A percentile compares a stretch with the other conserved stretches of the same genome.
Conservation (phyloP, 208 protist genomes). For the Leishmania arabica region DNA sequence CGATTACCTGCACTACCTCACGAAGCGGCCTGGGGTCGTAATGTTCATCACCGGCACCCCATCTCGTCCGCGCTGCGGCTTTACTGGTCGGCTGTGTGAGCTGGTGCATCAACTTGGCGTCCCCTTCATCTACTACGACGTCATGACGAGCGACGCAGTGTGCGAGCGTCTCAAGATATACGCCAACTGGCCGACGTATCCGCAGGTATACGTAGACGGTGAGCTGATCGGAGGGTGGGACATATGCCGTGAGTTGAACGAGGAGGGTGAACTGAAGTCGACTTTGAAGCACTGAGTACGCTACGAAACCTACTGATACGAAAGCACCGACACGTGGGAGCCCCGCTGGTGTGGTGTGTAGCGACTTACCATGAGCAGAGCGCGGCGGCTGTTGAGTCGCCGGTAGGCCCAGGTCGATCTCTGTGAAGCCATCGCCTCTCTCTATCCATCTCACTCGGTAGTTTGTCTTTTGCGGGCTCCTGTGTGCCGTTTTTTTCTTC, state of each 20-base stretch:
- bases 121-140: constrained; percentile 88
- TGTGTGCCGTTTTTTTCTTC: not conserved
- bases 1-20: constrained; percentile 85
- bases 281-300: constrained; percentile 47
- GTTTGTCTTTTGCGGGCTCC: not conserved
- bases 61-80: constrained; percentile 90
- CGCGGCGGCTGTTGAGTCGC: not conserved
- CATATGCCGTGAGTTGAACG: constrained; percentile 85
- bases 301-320: not conserved
- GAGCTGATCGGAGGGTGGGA: constrained; percentile 93
- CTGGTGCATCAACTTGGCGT: constrained; percentile 69
- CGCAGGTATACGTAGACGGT: constrained; percentile 94
- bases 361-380: not conserved
- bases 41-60: constrained; percentile 94
- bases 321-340: too few species aligned
- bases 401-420: not conserved
- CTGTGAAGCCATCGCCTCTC: not conserved
- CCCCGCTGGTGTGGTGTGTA: too few species aligned
- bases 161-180: constrained; percentile 90
- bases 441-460: not conserved
- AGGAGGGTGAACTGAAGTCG: constrained; percentile 78
- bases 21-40: constrained; percentile 73
- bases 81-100: constrained; percentile 81
- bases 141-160: constrained; percentile 90
- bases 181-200: constrained; percentile 94